Evolutionary conservation across 805 yeast genomes (phyloP).

Genomic region (Cyberlindnera subsufficiens): DNA sequence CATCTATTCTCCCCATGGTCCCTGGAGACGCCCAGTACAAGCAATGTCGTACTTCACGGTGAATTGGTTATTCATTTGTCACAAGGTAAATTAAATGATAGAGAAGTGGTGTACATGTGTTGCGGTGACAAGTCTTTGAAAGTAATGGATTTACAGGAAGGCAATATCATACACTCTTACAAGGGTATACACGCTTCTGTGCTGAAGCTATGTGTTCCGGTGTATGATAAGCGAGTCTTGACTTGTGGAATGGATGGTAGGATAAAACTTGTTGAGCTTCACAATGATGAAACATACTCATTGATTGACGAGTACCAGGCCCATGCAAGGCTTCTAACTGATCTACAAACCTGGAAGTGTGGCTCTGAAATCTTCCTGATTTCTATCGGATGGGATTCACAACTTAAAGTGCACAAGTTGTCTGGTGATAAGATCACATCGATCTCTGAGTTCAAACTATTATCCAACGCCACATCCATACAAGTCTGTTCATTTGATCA

Average conservation of each 20-base stretch:
- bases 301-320: conserved; percentile 22
- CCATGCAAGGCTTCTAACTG: conserved; percentile 35
- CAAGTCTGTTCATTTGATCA: conserved; percentile 25
- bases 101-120: conserved; percentile 9
- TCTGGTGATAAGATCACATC: conserved; percentile 13
- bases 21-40: neutral
- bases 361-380: conserved; percentile 32
- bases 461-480: conserved; percentile 49
- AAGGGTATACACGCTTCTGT: conserved; percentile 21
- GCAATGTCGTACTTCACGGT: neutral
- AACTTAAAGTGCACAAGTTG: conserved; percentile 32
- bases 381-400: conserved; percentile 58
- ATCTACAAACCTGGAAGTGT: conserved; percentile 21
- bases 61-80: conserved; percentile 20
- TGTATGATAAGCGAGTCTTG: conserved; percentile 25
- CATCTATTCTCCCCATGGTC: neutral
- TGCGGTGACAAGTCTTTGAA: conserved; percentile 14
- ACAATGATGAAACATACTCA: conserved; percentile 4
- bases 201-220: conserved; percentile 29
- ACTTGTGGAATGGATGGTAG: conserved; percentile 52
- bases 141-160: conserved; percentile 13
- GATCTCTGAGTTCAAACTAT: conserved; percentile 29
- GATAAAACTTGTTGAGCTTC: conserved; percentile 23
- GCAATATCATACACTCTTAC: conserved; percentile 1
- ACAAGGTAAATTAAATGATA: conserved; percentile 14